Conservation (phyloP, 1,284 basidiomycete species). For the Sanghuangporus baumii region DNA sequence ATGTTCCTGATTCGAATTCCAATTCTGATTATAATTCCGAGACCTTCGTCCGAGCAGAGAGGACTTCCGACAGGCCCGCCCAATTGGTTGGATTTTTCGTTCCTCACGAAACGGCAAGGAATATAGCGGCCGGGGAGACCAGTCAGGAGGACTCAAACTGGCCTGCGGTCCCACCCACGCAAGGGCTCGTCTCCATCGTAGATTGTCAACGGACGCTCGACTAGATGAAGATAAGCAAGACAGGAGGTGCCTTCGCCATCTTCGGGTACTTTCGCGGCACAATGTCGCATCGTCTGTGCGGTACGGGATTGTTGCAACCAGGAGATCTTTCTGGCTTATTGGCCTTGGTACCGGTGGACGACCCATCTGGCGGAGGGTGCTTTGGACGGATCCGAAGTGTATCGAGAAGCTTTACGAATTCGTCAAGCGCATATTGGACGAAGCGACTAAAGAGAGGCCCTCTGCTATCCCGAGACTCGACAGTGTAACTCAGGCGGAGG, state of each 20-base stretch:
- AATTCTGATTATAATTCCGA: no score
- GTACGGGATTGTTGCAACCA: not conserved
- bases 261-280: not conserved
- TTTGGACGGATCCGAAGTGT: not conserved
- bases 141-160: no score
- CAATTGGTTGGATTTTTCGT: no score
- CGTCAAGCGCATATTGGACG: not conserved
- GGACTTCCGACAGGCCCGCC: no score
- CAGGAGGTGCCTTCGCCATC: not conserved
- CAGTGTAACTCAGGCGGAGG: not conserved
- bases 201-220: no score
- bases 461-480: not conserved
- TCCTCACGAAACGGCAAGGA: no score
- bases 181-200: no score
- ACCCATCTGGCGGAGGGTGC: not conserved
- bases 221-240: no score
- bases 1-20: no score
- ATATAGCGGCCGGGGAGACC: no score
- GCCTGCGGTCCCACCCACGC: no score
- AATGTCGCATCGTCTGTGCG: not conserved
- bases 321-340: not conserved
- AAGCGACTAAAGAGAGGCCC: not conserved
- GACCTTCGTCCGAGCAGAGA: no score
- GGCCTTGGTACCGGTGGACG: not conserved
- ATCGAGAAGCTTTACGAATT: not conserved